Conservation (phyloP, 495 filamentous ascomycete species). For the Talaromyces nanjingensis region DNA sequence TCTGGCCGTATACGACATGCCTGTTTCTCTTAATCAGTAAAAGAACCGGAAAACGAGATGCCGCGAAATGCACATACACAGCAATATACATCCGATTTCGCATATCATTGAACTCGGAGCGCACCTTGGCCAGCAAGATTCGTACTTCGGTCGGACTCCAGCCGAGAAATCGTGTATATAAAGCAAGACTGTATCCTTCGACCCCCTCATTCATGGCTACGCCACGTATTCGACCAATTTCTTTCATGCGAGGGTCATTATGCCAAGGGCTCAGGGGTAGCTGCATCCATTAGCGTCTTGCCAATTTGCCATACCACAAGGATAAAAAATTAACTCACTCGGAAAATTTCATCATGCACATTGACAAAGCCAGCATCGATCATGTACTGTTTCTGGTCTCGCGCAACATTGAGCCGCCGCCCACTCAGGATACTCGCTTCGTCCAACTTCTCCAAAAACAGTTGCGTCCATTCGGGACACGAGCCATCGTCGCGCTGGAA, state of each 20-base stretch:
- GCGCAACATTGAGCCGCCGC: slow-evolving; percentile 2
- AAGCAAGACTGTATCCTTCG: slow-evolving; percentile 20
- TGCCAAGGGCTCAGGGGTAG: slow-evolving; percentile 23
- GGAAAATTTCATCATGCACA: slow-evolving; percentile 10
- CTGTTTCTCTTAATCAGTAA: neutral
- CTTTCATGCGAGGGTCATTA: slow-evolving; percentile 7
- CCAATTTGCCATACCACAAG: neutral
- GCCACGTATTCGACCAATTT: slow-evolving; percentile 9
- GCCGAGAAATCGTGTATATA: slow-evolving; percentile 39
- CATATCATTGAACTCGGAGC: slow-evolving; percentile 23
- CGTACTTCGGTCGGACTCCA: slow-evolving; percentile 42
- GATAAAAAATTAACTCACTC: slow-evolving; percentile 2
- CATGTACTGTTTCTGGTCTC: slow-evolving; percentile 10
- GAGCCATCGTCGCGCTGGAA: slow-evolving; percentile 14
- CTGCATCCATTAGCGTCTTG: neutral
- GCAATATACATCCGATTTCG: slow-evolving; percentile 10
- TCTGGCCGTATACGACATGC: slow-evolving; percentile 4
- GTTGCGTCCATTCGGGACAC: slow-evolving; percentile 17
- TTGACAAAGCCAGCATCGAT: slow-evolving; percentile 9
- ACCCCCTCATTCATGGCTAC: slow-evolving; percentile 19
- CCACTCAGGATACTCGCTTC: slow-evolving; percentile 10
- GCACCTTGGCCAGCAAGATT: slow-evolving; percentile 37
- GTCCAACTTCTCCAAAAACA: slow-evolving; percentile 15
- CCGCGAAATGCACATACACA: neutral
- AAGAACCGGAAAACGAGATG: neutral